A percentile compares a stretch with the other conserved stretches of the same genome.
Conservation (phyloP, 1,284 basidiomycete genomes). For the Cryptococcus hybrid region DNA sequence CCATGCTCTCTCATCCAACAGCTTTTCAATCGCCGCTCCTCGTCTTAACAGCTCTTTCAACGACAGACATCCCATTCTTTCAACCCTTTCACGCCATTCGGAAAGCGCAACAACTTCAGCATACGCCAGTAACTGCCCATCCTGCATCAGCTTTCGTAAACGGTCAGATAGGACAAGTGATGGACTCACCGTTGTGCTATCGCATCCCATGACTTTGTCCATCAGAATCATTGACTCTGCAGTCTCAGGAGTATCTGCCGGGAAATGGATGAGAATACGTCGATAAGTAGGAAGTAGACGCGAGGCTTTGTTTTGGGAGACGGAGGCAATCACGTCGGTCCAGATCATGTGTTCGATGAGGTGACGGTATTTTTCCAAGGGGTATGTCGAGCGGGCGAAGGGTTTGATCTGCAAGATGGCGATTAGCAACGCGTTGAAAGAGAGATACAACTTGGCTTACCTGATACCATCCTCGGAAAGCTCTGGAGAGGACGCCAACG, state of each 20-base stretch:
- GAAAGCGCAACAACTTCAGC: slow-evolving; percentile 68
- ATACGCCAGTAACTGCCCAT: slow-evolving; percentile 64
- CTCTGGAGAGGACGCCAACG: slow-evolving; percentile 16
- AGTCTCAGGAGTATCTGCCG: slow-evolving; percentile 14
- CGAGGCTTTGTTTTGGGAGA: slow-evolving; percentile 62
- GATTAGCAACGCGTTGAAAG: not conserved
- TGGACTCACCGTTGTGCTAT: slow-evolving; percentile 54
- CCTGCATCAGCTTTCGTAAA: not conserved
- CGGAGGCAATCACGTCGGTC: slow-evolving; percentile 76
- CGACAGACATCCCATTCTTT: slow-evolving; percentile 39
- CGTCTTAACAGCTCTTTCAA: slow-evolving; percentile 59
- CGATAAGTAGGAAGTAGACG: slow-evolving; percentile 60
- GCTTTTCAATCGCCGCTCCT: slow-evolving; percentile 58
- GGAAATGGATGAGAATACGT: slow-evolving; percentile 54
- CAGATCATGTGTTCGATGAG: slow-evolving; percentile 75
- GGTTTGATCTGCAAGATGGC: not conserved
- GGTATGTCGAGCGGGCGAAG: not conserved
- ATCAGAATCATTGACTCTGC: slow-evolving; percentile 57
- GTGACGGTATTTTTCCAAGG: slow-evolving; percentile 17
- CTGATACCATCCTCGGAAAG: not conserved
- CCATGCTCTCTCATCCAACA: slow-evolving; percentile 25
- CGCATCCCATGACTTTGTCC: slow-evolving; percentile 80
- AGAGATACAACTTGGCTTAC: not conserved
- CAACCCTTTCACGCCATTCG: slow-evolving; percentile 60
- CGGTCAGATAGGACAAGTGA: not conserved